phyloP scores from a whole-genome alignment of 169 alveolate genomes.

The Cryptosporidium meleagridis region DNA sequence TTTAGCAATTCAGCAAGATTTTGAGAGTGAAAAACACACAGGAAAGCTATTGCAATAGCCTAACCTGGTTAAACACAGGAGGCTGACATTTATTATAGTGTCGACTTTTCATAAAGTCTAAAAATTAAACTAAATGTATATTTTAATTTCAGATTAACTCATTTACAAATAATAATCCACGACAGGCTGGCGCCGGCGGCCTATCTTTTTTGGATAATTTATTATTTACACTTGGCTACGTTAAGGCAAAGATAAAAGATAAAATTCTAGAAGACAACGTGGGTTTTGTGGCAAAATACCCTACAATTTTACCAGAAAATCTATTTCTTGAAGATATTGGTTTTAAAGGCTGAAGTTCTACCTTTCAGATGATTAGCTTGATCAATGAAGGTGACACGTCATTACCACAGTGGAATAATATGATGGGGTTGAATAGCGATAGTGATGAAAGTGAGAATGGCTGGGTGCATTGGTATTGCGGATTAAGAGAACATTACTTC shows the following conservation, averaged over 20 bases:
- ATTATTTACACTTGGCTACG: background rate
- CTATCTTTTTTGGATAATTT: background rate
- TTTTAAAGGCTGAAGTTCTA: background rate
- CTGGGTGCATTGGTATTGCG: slow-evolving; percentile 77
- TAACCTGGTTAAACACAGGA: too few relatives aligned
- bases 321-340: background rate
- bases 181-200: slow-evolving; percentile 17
- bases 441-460: slow-evolving; percentile 72
- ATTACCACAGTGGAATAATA: slow-evolving; percentile 53
- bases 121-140: background rate
- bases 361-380: slow-evolving; percentile 53
- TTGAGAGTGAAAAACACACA: background rate
- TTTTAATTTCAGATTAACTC: background rate
- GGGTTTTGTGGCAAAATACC: background rate
- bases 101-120: background rate
- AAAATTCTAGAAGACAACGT: background rate
- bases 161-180: slow-evolving; percentile 18
- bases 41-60: background rate
- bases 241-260: background rate
- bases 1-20: background rate
- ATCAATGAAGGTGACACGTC: slow-evolving; percentile 61
- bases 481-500: slow-evolving; percentile 73
- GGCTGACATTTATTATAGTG: too few relatives aligned
- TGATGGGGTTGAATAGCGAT: slow-evolving; percentile 60
- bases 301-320: background rate